Evolutionary conservation across 345 rosid genomes (phyloP), one percentile per base, ranked within the genome.

Genomic region (Ricinus communis): DNA sequence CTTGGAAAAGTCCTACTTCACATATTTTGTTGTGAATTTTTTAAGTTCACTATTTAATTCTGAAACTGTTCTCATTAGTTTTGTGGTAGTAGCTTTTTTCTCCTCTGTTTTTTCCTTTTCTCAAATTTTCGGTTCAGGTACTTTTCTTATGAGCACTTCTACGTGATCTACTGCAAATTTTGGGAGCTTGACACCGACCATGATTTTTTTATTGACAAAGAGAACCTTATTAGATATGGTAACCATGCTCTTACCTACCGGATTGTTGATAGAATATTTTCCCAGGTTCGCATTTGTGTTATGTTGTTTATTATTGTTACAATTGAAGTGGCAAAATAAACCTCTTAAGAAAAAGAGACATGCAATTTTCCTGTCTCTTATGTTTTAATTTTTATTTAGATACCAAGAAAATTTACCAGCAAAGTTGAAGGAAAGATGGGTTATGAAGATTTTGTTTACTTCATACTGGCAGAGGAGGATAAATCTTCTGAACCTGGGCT

Each of bases 151-250:
- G 98, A 93, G 71, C 98, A 93, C 79, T 93, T 93, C 75, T 93
- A 93, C 43, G 97, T 93, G 55, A 93, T 93, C 82, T 93, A 93
- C 87, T 93, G 98, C 94, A 93, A 91, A 85, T 93, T 91, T 73
- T 93, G 98, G 98, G 98, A 93, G 91, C 88, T 93, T 56, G 98
- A 93, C 78, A 86, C 91, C 24, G 98, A 93, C 75, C 97, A 93
- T 77, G 98, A 93, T 87, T 93, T 93, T 82, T 82, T 87, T 74
- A 91, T 91, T n/a, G 97, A 93, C 87, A 89, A 91, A 82, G 98
- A 93, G 81, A 93, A 93, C 85, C 97, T 93, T 54, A 87, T 93
- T 76, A 85, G 93, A 87, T 93, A 93, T 80, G 94, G 98, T 71
- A 93, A 91, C 79, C 97, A 93, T 83, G 98, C 96, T 14, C 97